phyloP scores from a whole-genome alignment of 345 rosid genomes.

The Moringa oleifera region DNA sequence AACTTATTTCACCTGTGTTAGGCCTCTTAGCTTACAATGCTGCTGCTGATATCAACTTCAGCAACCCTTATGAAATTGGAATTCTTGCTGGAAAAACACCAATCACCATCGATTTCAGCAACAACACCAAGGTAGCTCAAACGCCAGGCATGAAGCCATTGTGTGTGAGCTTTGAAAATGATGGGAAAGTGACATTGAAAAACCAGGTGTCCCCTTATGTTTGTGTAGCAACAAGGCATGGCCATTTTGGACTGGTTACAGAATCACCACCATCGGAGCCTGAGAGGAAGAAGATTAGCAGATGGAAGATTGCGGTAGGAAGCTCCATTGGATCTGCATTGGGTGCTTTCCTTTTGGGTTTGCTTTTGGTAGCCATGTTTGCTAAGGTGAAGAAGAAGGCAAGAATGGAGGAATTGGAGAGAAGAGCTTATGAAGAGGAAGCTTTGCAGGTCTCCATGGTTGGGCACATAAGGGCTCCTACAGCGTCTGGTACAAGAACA shows the following conservation, averaged over 20 bases:
- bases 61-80: conserved; percentile 53
- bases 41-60: conserved; percentile 25
- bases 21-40: conserved; percentile 79
- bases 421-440: conserved; percentile 93
- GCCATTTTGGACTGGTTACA: conserved; percentile 78
- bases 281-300: conserved; percentile 35
- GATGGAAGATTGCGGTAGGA: conserved; percentile 78
- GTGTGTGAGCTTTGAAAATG: conserved; percentile 65
- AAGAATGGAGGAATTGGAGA: conserved; percentile 71
- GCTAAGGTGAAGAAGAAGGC: conserved; percentile 74
- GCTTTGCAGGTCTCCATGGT: conserved; percentile 92
- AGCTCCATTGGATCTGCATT: conserved; percentile 66
- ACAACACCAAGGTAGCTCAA: conserved; percentile 16
- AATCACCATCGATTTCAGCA: conserved; percentile 58
- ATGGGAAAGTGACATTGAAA: conserved; percentile 51
- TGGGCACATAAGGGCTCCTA: conserved; percentile 73
- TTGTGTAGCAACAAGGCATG: conserved; percentile 54
- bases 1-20: conserved; percentile 67
- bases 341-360: conserved; percentile 55
- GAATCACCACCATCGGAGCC: conserved; percentile 15
- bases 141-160: conserved; percentile 36
- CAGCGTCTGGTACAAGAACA: conserved; percentile 66
- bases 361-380: conserved; percentile 63
- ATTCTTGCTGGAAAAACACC: conserved; percentile 44
- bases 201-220: conserved; percentile 43